Base-by-base conservation (phyloP, 2,329 filamentous ascomycete species). In the Fusarium sp. region DNA sequence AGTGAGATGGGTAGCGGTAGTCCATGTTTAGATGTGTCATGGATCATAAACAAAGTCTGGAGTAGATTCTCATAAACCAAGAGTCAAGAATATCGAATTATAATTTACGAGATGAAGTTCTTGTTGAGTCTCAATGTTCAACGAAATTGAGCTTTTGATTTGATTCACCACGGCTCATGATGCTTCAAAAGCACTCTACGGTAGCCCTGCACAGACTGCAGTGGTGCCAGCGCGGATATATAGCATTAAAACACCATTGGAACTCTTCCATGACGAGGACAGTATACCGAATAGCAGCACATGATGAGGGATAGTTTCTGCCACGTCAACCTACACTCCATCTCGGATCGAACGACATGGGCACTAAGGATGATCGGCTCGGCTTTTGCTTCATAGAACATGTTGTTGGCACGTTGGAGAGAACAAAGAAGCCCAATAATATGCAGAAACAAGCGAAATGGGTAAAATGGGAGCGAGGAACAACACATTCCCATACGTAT, bases 221-320 rank as follows among this genome's bases (percentile, higher is more conserved):
- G n/a, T 26, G 28, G 31, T 48, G n/a, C 20, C 50, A 18, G 22
- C 3, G 24, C 8, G 26, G 50, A 39, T 54, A 54, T 28, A 41
- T 30, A 30, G 20, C 12, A 54, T n/a, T n/a, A 10, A 30, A n/a
- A n/a, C 16, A 14, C 26, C 14, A 28, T 36, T 31, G 33, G 36
- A 22, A 57, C 20, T 58, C 50, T n/a, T 30, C 26, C 58, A 63
- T 73, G 62, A 66, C 64, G 67, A 68, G 41, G 47, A 63, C 61
- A 36, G 67, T 65, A 42, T 54, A 35, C 11, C 20, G 7, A 18
- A 54, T 28, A 35, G 28, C 12, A 47, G 58, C 47, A 72, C 65
- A 73, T 73, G 61, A 61, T 51, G 45, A 50, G 42, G 39, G 36
- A 55, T 42, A 55, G 31, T 50, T 55, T 63, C 68, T 59, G 38